phyloP scores from a whole-genome alignment of 2,329 filamentous ascomycete species.

The Exophiala aquamarina region DNA sequence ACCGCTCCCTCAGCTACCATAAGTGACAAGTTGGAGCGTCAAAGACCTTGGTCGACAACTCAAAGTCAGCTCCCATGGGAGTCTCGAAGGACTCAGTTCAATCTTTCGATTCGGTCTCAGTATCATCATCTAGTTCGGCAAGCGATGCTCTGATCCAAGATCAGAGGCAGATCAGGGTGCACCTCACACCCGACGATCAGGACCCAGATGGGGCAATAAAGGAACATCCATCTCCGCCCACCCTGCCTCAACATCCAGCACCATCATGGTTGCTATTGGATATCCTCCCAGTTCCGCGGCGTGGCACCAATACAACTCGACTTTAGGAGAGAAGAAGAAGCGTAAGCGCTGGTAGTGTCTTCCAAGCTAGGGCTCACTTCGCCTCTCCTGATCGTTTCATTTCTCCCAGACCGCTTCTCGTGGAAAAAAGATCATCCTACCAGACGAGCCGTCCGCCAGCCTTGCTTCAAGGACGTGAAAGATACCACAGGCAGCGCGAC shows the following conservation, averaged over 20 bases:
- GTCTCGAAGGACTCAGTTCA: no score
- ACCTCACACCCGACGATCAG: no score
- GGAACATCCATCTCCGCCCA: conserved; percentile 6
- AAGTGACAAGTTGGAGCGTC: no score
- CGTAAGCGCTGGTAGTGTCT: conserved; percentile 13
- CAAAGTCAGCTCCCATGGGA: no score
- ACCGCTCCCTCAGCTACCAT: no score
- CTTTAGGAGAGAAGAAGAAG: conserved; percentile 24
- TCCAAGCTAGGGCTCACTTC: conserved; percentile 25
- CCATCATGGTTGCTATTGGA: conserved; percentile 12
- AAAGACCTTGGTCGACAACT: no score
- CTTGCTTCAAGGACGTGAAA: conserved; percentile 40
- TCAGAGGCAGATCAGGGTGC: no score
- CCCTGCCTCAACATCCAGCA: conserved; percentile 14
- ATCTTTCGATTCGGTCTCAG: no score
- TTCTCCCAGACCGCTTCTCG: conserved; percentile 16
- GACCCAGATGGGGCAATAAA: no score
- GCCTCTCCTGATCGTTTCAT: conserved; percentile 58
- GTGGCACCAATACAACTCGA: background rate
- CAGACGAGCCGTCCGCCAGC: conserved; percentile 50
- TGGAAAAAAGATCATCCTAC: conserved; percentile 40
- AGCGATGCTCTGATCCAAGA: no score
- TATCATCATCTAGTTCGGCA: no score
- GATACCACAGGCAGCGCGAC: conserved; percentile 43
- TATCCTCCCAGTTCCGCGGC: conserved; percentile 9